Conservation (phyloP, 345 rosid genomes). For the Eucalyptus melliodora region DNA sequence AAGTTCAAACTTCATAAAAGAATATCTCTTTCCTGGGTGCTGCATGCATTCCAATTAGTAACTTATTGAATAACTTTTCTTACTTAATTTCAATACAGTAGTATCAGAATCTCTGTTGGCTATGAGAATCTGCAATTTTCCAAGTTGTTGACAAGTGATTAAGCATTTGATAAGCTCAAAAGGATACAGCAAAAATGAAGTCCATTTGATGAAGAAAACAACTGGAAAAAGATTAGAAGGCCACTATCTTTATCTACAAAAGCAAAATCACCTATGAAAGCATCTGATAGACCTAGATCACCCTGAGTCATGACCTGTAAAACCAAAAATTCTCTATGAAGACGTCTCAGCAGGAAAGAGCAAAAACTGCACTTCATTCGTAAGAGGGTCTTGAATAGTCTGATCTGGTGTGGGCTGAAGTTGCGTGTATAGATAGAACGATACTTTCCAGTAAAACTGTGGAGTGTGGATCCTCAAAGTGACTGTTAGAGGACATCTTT, state of each 20-base stretch:
- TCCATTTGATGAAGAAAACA: background rate
- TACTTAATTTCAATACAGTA: constrained; percentile 20
- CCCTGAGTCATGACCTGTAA: constrained; percentile 77
- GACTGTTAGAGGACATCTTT: constrained; percentile 28
- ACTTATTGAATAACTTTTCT: constrained; percentile 33
- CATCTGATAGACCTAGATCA: constrained; percentile 84
- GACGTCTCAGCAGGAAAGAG: background rate
- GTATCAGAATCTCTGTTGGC: constrained; percentile 45
- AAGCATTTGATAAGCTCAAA: background rate
- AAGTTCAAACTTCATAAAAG: constrained; percentile 90
- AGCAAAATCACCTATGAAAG: constrained; percentile 33
- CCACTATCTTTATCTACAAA: constrained; percentile 49
- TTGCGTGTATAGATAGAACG: background rate
- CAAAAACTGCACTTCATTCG: background rate
- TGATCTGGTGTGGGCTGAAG: background rate
- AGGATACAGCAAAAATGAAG: background rate
- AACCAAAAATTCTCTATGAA: background rate
- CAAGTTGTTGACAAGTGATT: background rate
- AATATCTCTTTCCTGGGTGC: constrained; percentile 85
- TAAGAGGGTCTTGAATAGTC: background rate
- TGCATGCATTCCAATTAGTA: constrained; percentile 16
- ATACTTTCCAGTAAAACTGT: constrained; percentile 89
- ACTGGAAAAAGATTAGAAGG: constrained; percentile 60
- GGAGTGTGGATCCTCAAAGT: constrained; percentile 60
- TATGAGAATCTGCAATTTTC: constrained; percentile 48